Conservation (phyloP, 2,329 filamentous ascomycete genomes). For the Paracoccidioides lutzii region DNA sequence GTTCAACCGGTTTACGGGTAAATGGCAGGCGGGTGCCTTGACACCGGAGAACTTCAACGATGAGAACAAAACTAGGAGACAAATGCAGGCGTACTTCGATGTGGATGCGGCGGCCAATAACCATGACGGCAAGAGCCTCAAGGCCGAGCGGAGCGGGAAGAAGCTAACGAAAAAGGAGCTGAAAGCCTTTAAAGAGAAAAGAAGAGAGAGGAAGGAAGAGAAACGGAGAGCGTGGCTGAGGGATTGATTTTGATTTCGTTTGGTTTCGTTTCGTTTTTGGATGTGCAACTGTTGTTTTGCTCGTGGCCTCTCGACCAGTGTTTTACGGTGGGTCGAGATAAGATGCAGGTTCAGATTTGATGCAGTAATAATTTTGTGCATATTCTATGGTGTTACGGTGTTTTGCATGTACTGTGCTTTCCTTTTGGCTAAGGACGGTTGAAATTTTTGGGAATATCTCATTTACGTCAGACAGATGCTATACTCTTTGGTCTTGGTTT, state of each 20-base stretch:
- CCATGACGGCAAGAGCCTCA: conserved; percentile 80
- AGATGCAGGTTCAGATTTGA: neutral
- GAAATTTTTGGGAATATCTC: neutral
- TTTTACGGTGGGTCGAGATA: neutral
- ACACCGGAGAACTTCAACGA: conserved; percentile 69
- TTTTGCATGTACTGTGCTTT: neutral
- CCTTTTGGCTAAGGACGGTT: neutral
- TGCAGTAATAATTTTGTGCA: neutral
- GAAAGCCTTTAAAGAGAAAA: conserved; percentile 83
- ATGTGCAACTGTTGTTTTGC: neutral
- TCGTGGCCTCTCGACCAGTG: neutral
- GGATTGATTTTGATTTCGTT: conserved; percentile 44
- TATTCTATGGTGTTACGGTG: neutral
- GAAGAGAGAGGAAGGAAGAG: conserved; percentile 80
- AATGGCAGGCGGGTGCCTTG: conserved; percentile 57
- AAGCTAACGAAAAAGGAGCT: conserved; percentile 75
- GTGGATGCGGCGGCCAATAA: conserved; percentile 85
- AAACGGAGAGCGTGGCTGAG: conserved; percentile 83
- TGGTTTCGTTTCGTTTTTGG: conserved; percentile 7
- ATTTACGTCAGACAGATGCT: neutral
- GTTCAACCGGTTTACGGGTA: conserved; percentile 88
- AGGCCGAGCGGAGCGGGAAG: conserved; percentile 77
- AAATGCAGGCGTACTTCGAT: conserved; percentile 92
- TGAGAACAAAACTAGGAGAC: conserved; percentile 72
- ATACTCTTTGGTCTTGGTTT: neutral